These are phyloP conservation scores for Eimeria necatrix DNA, from an alignment of 169 alveolate genomes.

Conservation along the genomic window DNA sequence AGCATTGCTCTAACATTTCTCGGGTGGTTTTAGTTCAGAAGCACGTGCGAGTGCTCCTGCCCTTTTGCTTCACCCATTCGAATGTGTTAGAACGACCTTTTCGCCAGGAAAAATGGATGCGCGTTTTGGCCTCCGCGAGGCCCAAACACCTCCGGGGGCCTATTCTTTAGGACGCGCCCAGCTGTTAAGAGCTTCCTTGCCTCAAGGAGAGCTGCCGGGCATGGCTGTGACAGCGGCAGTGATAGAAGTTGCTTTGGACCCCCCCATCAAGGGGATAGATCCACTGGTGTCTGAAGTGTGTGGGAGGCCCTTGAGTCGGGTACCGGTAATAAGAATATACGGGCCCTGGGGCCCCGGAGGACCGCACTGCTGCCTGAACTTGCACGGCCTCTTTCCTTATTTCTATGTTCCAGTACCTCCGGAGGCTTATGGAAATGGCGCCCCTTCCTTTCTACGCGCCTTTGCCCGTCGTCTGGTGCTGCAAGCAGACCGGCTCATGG, in stretches of 20 bases:
- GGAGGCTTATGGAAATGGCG: slow-evolving; percentile 71
- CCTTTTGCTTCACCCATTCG: too few species aligned
- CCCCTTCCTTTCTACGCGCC: slow-evolving; percentile 50
- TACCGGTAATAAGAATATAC: slow-evolving; percentile 71
- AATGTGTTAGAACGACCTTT: too few species aligned
- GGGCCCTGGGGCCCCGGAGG: slow-evolving; percentile 77
- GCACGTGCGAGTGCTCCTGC: too few species aligned
- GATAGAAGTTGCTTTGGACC: slow-evolving; percentile 39
- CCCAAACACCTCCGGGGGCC: too few species aligned
- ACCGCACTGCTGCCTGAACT: slow-evolving; percentile 66
- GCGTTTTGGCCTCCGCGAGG: too few species aligned
- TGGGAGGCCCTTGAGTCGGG: slow-evolving; percentile 70
- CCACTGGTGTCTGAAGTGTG: slow-evolving; percentile 69
- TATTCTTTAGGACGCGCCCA: background rate
- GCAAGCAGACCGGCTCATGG: slow-evolving; percentile 57
- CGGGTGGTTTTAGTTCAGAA: too few species aligned
- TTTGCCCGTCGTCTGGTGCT: slow-evolving; percentile 53
- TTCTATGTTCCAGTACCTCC: slow-evolving; percentile 78
- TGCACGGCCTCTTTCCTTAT: slow-evolving; percentile 77
- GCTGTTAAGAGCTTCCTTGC: background rate
- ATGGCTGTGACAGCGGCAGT: slow-evolving; percentile 74
- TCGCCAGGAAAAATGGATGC: too few species aligned
- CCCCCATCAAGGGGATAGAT: slow-evolving; percentile 68
- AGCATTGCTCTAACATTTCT: too few species aligned
- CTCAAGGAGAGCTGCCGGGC: slow-evolving; percentile 29